Conservation (phyloP, 129 eudicot genomes). For the Escallonia herrerae region DNA sequence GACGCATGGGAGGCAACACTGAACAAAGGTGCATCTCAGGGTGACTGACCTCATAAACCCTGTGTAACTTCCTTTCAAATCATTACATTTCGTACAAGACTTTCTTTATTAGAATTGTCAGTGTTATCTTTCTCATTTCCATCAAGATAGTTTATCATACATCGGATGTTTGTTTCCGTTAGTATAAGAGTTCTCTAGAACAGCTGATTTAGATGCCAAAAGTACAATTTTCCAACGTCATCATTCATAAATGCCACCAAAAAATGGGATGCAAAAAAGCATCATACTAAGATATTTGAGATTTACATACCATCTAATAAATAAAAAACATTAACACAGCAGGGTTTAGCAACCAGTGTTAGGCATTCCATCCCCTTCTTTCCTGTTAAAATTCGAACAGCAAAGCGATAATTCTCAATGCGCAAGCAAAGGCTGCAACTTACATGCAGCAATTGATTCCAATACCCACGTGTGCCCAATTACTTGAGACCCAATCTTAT, state of each 20-base stretch:
- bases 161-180: too few species aligned
- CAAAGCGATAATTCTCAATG: background rate
- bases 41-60: background rate
- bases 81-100: background rate
- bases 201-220: too few species aligned
- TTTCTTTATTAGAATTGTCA: too few species aligned
- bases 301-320: too few species aligned
- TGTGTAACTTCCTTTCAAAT: too few species aligned
- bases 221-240: too few species aligned
- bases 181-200: too few species aligned
- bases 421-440: conserved; percentile 18
- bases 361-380: background rate
- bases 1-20: background rate
- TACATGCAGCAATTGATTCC: conserved; percentile 50
- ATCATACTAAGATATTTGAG: background rate
- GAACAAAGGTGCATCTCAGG: background rate
- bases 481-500: conserved; percentile 14
- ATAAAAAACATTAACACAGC: background rate
- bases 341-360: too few species aligned
- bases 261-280: background rate
- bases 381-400: background rate
- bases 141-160: too few species aligned
- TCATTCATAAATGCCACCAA: too few species aligned
- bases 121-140: too few species aligned
- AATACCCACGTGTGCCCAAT: conserved; percentile 48